These are phyloP conservation scores for Erythrophleum ivorense DNA, from an alignment of 331 rosid genomes.

Conservation along the genomic window DNA sequence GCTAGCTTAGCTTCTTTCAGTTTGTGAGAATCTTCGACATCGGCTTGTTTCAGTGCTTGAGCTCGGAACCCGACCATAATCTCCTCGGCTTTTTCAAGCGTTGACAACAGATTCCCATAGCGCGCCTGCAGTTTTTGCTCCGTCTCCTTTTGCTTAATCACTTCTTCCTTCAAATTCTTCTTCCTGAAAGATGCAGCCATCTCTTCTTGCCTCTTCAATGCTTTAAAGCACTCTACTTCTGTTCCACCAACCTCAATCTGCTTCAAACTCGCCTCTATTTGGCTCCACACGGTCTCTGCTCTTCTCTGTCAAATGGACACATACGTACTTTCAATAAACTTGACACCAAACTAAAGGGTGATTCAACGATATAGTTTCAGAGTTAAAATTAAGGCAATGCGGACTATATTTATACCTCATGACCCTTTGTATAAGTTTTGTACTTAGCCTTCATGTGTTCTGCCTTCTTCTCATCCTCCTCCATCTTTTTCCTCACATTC, in stretches of 20 bases:
- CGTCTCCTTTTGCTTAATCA: slow-evolving; percentile 78
- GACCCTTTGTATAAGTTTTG: slow-evolving; percentile 74
- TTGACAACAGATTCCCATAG: too few species aligned
- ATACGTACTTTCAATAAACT: slow-evolving; percentile 40
- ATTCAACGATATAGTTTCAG: too few species aligned
- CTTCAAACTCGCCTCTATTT: slow-evolving; percentile 82
- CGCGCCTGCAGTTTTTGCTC: slow-evolving; percentile 73
- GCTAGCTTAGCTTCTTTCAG: too few species aligned
- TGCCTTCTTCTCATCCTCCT: slow-evolving; percentile 75
- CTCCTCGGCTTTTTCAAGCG: too few species aligned
- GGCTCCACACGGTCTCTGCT: too few species aligned
- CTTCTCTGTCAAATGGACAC: slow-evolving; percentile 85
- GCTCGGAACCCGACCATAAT: too few species aligned
- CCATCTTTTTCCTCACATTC: slow-evolving; percentile 68
- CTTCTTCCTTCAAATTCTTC: too few species aligned
- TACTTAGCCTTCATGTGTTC: slow-evolving; percentile 73
- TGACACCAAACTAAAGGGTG: slow-evolving; percentile 1
- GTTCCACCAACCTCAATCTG: slow-evolving; percentile 82
- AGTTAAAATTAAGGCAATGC: neutral
- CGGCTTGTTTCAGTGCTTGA: too few species aligned
- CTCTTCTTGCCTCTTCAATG: slow-evolving; percentile 80
- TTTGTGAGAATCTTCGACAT: too few species aligned
- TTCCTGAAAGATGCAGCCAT: slow-evolving; percentile 79
- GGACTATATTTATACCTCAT: slow-evolving; percentile 65
- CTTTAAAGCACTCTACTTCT: slow-evolving; percentile 84